Evolutionary conservation across 768 basidiomycete species (phyloP), one percentile per base, ranked within the genome.

Genomic region (Hydnum rufescens): DNA sequence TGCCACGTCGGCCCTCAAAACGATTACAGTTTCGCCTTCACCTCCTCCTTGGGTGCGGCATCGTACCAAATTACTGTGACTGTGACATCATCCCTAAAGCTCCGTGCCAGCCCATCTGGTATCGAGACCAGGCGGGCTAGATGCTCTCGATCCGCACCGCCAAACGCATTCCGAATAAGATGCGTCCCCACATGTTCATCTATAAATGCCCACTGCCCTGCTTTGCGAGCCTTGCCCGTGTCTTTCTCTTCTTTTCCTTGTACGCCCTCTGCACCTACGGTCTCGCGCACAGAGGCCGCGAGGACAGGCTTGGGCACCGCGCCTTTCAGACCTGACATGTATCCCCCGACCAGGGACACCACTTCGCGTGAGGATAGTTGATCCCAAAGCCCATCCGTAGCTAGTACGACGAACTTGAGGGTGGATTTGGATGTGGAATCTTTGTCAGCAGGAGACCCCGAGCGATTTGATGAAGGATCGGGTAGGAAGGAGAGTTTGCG

Each of bases 11-110:
- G n/a, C n/a, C n/a, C n/a, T n/a, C n/a, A n/a, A n/a, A n/a, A n/a
- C n/a, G n/a, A n/a, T n/a, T n/a, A n/a, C n/a, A n/a, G n/a, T 25
- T 47, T 47, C 26, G 44, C 44, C 26, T 47, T 47, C 13, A 47
- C 8, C 26, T 13, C 44, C 13, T 13, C 44, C 8, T 47, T 13
- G 26, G 44, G 44, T 16, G 23, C 58, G 49, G n/a, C 36, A 60
- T 82, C 81, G 85, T 80, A 89, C 75, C 79, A 85, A 25, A 85
- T 72, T 31, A 85, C 84, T 13, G 82, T 84, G 22, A 86, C 86
- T 1, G 83, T 87, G 30, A 81, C 72, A 63, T 92, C 88, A 60
- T 92, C 88, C 42, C 88, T 71, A 62, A 77, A 82, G 52, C 80
- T 70, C 59, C 88, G 70, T 26, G 86, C 78, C 57, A 75, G 65